A percentile compares a stretch with the other conserved stretches of the same genome.
Evolutionary conservation across 2,329 filamentous ascomycete species (phyloP).

Genomic region (Claviceps monticola): DNA sequence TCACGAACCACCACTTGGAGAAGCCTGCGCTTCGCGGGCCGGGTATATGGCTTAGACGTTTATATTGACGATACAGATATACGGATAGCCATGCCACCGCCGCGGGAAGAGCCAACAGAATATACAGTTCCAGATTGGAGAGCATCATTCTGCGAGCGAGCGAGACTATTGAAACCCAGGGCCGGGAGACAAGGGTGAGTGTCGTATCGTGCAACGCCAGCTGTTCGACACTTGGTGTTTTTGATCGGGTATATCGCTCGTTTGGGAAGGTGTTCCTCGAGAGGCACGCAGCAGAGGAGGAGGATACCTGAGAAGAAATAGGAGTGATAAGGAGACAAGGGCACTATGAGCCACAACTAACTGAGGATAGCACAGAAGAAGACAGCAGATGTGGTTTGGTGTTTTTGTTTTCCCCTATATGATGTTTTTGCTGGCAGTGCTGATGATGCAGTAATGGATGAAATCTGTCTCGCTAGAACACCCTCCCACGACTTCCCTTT

Average conservation of each 20-base stretch:
- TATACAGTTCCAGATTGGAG: background rate
- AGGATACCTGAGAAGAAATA: background rate
- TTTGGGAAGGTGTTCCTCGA: background rate
- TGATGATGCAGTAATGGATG: too few species aligned
- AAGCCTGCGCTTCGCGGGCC: slow-evolving; percentile 24
- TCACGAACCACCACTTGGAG: slow-evolving; percentile 26
- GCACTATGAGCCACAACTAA: too few species aligned
- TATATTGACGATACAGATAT: slow-evolving; percentile 14
- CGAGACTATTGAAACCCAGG: background rate
- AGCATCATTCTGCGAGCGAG: background rate
- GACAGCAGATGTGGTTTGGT: too few species aligned
- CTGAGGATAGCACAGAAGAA: too few species aligned
- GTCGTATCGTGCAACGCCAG: background rate
- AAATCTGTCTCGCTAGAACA: too few species aligned
- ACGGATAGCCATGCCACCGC: slow-evolving; percentile 7
- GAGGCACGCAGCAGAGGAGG: background rate
- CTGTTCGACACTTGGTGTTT: too few species aligned
- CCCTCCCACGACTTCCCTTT: background rate
- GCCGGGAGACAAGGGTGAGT: background rate
- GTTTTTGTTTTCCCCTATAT: too few species aligned
- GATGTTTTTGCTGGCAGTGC: too few species aligned
- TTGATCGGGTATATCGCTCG: too few species aligned
- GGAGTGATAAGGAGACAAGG: background rate
- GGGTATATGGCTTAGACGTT: slow-evolving; percentile 24
- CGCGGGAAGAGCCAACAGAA: slow-evolving; percentile 1